Conservation (phyloP, 306 rosid genomes). For the Dryas drummondii region DNA sequence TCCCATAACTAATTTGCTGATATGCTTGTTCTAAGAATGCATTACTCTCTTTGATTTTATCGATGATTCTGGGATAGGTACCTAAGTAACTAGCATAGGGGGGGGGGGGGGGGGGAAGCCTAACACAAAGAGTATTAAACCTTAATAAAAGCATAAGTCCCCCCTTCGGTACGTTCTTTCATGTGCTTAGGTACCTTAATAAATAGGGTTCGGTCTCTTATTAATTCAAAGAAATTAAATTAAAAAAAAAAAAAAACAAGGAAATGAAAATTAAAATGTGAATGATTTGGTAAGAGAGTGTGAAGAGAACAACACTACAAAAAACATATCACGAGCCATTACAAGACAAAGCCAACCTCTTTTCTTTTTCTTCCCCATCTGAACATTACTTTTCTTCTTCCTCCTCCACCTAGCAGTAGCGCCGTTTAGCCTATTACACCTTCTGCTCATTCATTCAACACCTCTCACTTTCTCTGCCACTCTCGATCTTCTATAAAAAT, state of each 20-base stretch:
- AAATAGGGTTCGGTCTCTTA: not conserved
- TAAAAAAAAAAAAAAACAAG: not conserved
- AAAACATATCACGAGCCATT: slow-evolving; percentile 33
- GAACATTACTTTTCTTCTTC: not conserved
- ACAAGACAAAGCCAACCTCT: slow-evolving; percentile 25
- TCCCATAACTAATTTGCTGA: not conserved
- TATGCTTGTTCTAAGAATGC: too few relatives aligned
- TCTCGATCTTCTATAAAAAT: slow-evolving; percentile 17
- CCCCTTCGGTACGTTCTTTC: too few relatives aligned
- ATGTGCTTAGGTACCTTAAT: too few relatives aligned
- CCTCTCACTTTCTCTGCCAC: slow-evolving; percentile 10
- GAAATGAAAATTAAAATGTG: not conserved
- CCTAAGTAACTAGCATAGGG: too few relatives aligned
- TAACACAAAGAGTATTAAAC: too few relatives aligned
- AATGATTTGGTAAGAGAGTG: slow-evolving; percentile 6
- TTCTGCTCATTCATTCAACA: not conserved
- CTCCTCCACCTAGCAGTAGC: not conserved
- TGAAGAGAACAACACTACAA: slow-evolving; percentile 13
- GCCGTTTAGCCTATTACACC: slow-evolving; percentile 1
- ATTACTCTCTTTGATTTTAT: too few relatives aligned
- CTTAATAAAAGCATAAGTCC: too few relatives aligned
- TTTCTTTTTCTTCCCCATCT: not conserved
- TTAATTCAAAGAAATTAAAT: not conserved
- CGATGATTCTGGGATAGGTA: too few relatives aligned
- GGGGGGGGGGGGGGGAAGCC: too few relatives aligned